phyloP scores from a whole-genome alignment of 495 filamentous ascomycete genomes.

The Hyaloscypha bicolor region DNA sequence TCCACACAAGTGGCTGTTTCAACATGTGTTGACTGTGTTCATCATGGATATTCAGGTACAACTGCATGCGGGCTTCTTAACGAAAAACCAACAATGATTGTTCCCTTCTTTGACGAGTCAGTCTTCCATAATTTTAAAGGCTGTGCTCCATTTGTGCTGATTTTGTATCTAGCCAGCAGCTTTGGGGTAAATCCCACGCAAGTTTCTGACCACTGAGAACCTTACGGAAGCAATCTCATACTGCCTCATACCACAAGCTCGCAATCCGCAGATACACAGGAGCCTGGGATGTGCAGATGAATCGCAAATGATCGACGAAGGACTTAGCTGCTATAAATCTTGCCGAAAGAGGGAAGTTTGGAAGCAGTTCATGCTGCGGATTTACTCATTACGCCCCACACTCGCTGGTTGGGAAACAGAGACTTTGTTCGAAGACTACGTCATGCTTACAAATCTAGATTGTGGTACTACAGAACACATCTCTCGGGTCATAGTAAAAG shows the following conservation, averaged over 20 bases:
- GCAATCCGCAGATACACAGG: too few species aligned
- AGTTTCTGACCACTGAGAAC: constrained; percentile 43
- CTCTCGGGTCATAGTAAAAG: too few species aligned
- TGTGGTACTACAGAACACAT: too few species aligned
- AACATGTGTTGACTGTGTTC: constrained; percentile 59
- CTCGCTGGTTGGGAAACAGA: too few species aligned
- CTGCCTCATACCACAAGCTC: constrained; percentile 41
- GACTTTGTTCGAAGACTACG: too few species aligned
- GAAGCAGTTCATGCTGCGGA: too few species aligned
- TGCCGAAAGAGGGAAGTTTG: too few species aligned
- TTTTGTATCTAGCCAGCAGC: constrained; percentile 48
- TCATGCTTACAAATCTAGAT: too few species aligned
- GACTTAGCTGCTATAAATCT: too few species aligned
- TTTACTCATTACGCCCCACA: too few species aligned
- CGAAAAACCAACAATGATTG: constrained; percentile 57
- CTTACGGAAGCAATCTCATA: constrained; percentile 44
- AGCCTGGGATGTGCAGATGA: background rate
- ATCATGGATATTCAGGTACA: constrained; percentile 69
- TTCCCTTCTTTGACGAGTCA: constrained; percentile 67
- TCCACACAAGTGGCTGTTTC: constrained; percentile 68
- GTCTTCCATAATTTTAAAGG: constrained; percentile 43
- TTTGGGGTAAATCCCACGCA: constrained; percentile 50
- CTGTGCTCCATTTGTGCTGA: constrained; percentile 32
- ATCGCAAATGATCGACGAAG: too few species aligned
- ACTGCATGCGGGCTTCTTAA: constrained; percentile 61